Evolutionary conservation across 2,329 filamentous ascomycete genomes (phyloP).

Genomic region (Aspergillus brasiliensis): DNA sequence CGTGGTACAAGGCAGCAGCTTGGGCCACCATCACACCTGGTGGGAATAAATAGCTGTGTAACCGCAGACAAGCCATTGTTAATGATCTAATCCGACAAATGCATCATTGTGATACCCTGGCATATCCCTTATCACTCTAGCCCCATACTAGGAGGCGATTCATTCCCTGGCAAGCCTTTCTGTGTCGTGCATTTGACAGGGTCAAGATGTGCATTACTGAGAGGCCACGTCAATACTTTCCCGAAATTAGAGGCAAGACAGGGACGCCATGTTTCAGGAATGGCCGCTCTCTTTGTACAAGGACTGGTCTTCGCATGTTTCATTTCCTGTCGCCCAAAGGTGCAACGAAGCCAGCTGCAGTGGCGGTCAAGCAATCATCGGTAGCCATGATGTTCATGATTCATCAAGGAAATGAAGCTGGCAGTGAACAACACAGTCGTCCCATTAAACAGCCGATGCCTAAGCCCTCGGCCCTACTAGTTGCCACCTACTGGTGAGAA

Average conservation of each 20-base stretch:
- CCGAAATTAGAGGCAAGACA: neutral
- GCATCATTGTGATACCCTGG: neutral
- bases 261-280: slow-evolving; percentile 39
- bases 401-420: slow-evolving; percentile 47
- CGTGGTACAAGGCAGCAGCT: slow-evolving; percentile 5
- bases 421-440: slow-evolving; percentile 48
- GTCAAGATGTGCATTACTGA: neutral
- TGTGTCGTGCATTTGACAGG: neutral
- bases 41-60: slow-evolving; percentile 8
- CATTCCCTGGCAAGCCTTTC: neutral
- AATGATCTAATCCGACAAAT: neutral
- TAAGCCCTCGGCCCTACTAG: slow-evolving; percentile 52
- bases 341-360: slow-evolving; percentile 53
- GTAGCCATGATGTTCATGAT: slow-evolving; percentile 48
- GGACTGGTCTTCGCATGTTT: slow-evolving; percentile 44
- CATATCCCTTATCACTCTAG: neutral
- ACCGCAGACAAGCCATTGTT: slow-evolving; percentile 1
- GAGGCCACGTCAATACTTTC: neutral
- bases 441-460: slow-evolving; percentile 53
- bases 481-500: slow-evolving; percentile 55
- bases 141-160: neutral
- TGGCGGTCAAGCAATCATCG: slow-evolving; percentile 55
- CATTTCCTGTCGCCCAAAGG: slow-evolving; percentile 42
- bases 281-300: slow-evolving; percentile 45
- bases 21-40: slow-evolving; percentile 6